Conservation (phyloP, 306 rosid genomes). For the Leucaena leucocephala region DNA sequence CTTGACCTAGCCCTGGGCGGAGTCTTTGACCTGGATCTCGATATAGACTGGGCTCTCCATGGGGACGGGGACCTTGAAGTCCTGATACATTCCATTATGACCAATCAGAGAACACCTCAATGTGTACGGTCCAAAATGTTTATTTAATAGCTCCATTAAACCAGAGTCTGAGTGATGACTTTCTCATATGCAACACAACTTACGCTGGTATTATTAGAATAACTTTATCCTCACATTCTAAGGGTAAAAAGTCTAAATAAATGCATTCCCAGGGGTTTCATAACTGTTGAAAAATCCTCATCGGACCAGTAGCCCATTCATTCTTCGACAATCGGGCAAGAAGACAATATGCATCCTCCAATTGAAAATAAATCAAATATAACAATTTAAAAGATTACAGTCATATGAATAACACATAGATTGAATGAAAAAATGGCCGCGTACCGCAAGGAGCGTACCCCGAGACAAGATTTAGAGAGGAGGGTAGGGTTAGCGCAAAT, state of each 20-base stretch:
- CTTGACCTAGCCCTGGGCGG: conserved; percentile 61
- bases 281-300: neutral
- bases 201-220: neutral
- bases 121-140: neutral
- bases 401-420: neutral
- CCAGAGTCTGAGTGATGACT: neutral
- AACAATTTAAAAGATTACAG: neutral
- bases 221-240: neutral
- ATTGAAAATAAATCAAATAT: neutral
- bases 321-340: neutral
- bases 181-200: conserved; percentile 3
- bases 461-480: neutral
- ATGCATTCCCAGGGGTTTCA: neutral
- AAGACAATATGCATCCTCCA: neutral
- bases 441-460: neutral
- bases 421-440: no score
- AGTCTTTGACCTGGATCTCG: conserved; percentile 62
- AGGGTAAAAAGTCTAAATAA: neutral
- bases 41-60: conserved; percentile 72
- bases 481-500: neutral
- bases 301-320: no score
- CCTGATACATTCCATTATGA: conserved; percentile 45
- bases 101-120: conserved; percentile 3
- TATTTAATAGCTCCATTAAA: neutral
- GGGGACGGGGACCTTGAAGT: conserved; percentile 82